A percentile compares a stretch with the other conserved stretches of the same genome.
phyloP scores from a whole-genome alignment of 164 flowering plant species.

The Piper longum region DNA sequence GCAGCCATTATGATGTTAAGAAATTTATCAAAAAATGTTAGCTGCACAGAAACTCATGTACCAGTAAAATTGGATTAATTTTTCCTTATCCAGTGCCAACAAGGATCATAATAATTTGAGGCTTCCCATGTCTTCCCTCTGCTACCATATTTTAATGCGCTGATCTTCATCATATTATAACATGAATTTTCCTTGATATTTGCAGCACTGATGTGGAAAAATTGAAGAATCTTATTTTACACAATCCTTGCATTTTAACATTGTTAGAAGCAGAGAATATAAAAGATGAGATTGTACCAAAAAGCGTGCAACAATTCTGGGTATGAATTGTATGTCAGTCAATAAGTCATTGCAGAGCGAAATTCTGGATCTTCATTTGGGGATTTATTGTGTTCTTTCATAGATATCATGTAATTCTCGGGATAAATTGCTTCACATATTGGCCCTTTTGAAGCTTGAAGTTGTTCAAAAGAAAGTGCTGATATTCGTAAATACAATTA shows the following conservation, averaged over 20 bases:
- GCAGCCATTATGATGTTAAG: too few species aligned
- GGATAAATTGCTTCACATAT: slow-evolving; percentile 67
- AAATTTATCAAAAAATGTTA: too few species aligned
- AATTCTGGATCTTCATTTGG: too few species aligned
- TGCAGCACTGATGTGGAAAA: slow-evolving; percentile 92
- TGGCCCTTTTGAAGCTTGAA: slow-evolving; percentile 81
- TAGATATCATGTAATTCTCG: slow-evolving; percentile 65
- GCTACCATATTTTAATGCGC: not conserved
- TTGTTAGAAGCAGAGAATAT: slow-evolving; percentile 61
- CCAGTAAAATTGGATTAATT: too few species aligned
- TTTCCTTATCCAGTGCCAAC: not conserved
- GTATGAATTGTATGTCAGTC: slow-evolving; percentile 24
- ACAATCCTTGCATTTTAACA: slow-evolving; percentile 82
- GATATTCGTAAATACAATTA: slow-evolving; percentile 72
- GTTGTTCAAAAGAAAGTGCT: slow-evolving; percentile 83
- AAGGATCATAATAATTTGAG: not conserved
- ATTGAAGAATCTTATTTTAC: slow-evolving; percentile 79
- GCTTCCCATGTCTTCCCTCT: too few species aligned
- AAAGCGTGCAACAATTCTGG: slow-evolving; percentile 87
- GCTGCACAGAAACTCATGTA: too few species aligned
- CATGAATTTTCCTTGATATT: not conserved
- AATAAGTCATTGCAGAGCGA: too few species aligned
- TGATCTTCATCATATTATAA: not conserved
- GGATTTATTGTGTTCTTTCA: slow-evolving; percentile 2
- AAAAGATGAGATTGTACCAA: slow-evolving; percentile 73